Base-by-base conservation (phyloP, 176 grass and related monocot genomes). In the Juncus inflexus region DNA sequence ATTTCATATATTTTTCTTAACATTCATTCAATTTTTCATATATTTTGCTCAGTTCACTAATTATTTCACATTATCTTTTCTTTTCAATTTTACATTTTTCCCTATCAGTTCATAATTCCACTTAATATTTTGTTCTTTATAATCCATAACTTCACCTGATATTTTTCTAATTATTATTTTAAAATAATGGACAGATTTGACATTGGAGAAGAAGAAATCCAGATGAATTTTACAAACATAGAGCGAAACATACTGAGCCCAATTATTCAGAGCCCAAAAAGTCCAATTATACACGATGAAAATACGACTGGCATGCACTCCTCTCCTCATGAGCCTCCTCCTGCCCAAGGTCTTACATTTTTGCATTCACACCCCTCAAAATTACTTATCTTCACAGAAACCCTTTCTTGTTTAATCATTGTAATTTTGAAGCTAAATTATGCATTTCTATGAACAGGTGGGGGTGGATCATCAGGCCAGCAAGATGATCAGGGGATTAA, bases 171-270 rank as follows among this genome's bases (percentile, higher is more conserved):
- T 28, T 28, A 28, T 28, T 28, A 28, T 28, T 28, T 28, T 28
- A 28, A 28, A 28, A 28, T 28, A 28, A 28, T 28, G 19, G 4
- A 51, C 66, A 96, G 87, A 71, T 97, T 97, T 86, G 87, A 97
- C 75, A 84, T 91, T 62, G 82, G 82, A 79, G 87, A 89, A 70
- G 92, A 96, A 42, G 91, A 88, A 9, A 85, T 75, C 3, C 86
- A 73, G 12, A 57, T 90, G 52, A 75, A 90, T 80, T 38, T 85
- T 47, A 83, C 70, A 64, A 77, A 75, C n/a, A 64, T 77, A 43
- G 58, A 78, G 38, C 73, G 63, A 52, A 68, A 86, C 36, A 76
- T 78, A 69, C 73, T 80, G 59, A 76, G 66, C 62, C 80, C 42
- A 14, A 70, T 91, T 40, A 19, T 80, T 72, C 81, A 81, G 57